These are phyloP conservation scores for Nigrospora sphaerica DNA, from an alignment of 2,329 filamentous ascomycete species.

Conservation along the genomic window DNA sequence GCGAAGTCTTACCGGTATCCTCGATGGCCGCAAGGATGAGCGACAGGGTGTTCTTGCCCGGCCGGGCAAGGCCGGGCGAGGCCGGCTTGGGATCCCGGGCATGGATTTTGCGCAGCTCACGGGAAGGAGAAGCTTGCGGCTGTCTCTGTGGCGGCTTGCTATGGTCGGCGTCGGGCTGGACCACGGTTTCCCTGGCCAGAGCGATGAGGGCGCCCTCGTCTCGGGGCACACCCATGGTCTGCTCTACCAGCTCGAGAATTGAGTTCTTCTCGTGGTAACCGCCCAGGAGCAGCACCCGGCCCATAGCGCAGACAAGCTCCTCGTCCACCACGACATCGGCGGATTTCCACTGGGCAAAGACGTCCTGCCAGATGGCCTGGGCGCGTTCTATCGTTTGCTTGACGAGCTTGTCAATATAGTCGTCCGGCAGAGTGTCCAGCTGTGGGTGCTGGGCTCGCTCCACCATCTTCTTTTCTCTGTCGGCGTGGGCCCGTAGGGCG, in stretches of 20 bases:
- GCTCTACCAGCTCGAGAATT: conserved; percentile 68
- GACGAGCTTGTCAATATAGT: conserved; percentile 25
- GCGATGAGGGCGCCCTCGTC: conserved; percentile 26
- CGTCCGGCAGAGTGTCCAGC: conserved; percentile 15
- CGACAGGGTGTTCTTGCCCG: conserved; percentile 55
- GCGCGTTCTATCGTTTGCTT: conserved; percentile 55
- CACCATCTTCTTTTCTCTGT: conserved; percentile 14
- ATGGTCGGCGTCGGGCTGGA: no score
- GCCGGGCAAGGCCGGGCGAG: conserved; percentile 31
- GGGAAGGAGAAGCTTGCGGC: no score
- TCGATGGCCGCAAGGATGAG: conserved; percentile 60
- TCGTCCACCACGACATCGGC: conserved; percentile 71
- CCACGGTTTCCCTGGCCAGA: no score
- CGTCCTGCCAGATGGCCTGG: conserved; percentile 72
- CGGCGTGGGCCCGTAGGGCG: conserved; percentile 51
- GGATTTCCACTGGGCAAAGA: conserved; percentile 67
- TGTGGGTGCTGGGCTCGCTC: conserved; percentile 8
- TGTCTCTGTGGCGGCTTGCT: no score
- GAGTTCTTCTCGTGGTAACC: conserved; percentile 59
- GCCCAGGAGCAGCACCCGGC: conserved; percentile 63
- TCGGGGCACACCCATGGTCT: conserved; percentile 71
- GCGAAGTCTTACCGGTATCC: conserved; percentile 49
- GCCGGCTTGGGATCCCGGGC: conserved; percentile 1
- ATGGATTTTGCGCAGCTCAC: no score
- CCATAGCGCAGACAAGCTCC: conserved; percentile 74